Evolutionary conservation across 2,329 filamentous ascomycete species (phyloP).

Genomic region (Calonectria leucothoes): DNA sequence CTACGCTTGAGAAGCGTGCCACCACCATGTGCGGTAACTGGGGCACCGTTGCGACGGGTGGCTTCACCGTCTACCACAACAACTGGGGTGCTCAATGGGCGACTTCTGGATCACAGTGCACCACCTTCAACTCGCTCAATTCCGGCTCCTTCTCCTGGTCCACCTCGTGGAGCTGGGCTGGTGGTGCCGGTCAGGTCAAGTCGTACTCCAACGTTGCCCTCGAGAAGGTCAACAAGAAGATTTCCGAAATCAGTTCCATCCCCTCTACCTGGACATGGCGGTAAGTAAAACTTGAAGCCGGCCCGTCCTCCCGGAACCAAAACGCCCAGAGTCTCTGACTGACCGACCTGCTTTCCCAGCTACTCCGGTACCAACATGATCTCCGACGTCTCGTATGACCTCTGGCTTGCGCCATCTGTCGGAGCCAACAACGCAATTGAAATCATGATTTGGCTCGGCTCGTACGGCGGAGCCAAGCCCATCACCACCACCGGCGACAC

Average conservation of each 20-base stretch:
- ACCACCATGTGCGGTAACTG: slow-evolving; percentile 53
- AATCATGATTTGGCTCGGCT: slow-evolving; percentile 72
- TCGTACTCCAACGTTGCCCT: slow-evolving; percentile 57
- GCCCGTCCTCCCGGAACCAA: too few species aligned
- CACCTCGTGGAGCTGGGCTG: slow-evolving; percentile 55
- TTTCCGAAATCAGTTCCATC: slow-evolving; percentile 51
- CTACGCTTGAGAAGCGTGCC: slow-evolving; percentile 48
- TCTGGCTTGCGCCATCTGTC: slow-evolving; percentile 65
- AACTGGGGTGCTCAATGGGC: slow-evolving; percentile 57
- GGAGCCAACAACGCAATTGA: slow-evolving; percentile 62
- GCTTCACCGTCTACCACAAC: slow-evolving; percentile 64
- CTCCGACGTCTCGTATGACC: slow-evolving; percentile 69
- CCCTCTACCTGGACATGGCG: slow-evolving; percentile 48
- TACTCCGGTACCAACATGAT: slow-evolving; percentile 49
- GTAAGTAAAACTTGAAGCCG: not conserved
- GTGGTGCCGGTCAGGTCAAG: slow-evolving; percentile 53
- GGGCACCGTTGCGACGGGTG: slow-evolving; percentile 49
- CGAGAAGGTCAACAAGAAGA: slow-evolving; percentile 48
- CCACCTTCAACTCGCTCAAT: slow-evolving; percentile 49
- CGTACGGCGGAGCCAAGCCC: slow-evolving; percentile 67
- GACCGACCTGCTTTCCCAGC: slow-evolving; percentile 43
- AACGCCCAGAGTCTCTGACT: too few species aligned
- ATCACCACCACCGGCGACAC: slow-evolving; percentile 47
- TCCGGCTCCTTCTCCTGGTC: slow-evolving; percentile 53
- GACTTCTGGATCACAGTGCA: slow-evolving; percentile 55